Conservation (phyloP, 2,329 filamentous ascomycete genomes). For the Ceratocystis ficicola region DNA sequence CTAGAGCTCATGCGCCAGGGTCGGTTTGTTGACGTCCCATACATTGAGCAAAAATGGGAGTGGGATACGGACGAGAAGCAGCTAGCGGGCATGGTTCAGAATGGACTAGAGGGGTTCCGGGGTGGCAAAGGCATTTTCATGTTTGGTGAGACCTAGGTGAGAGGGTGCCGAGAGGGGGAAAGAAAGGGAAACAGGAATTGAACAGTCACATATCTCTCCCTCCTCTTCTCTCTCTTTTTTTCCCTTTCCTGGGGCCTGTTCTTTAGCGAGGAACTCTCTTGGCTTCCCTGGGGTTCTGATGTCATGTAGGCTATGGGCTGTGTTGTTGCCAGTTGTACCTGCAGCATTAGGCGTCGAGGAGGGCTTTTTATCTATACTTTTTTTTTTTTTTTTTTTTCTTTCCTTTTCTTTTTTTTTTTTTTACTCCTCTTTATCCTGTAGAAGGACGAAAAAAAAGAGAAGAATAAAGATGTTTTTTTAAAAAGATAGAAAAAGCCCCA, state of each 20-base stretch:
- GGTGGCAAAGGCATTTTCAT: conserved; percentile 84
- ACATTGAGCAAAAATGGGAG: conserved; percentile 71
- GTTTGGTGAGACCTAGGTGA: conserved; percentile 48
- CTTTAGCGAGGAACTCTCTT: not conserved
- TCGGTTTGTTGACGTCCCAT: conserved; percentile 70
- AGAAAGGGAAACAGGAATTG: too few relatives aligned
- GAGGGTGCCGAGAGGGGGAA: too few relatives aligned
- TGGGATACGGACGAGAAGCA: conserved; percentile 62
- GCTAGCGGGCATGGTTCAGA: conserved; percentile 63
- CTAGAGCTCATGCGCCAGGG: conserved; percentile 61
- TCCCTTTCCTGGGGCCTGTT: not conserved
- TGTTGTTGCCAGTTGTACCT: conserved; percentile 17
- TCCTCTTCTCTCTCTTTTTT: not conserved
- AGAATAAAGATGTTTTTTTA: not conserved
- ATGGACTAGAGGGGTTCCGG: conserved; percentile 71
- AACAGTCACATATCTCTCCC: too few relatives aligned
- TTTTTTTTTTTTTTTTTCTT: not conserved
- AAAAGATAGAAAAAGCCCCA: not conserved
- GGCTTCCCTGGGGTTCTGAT: not conserved
- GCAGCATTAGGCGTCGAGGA: conserved; percentile 1
- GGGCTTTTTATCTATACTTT: not conserved
- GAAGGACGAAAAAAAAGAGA: too few relatives aligned
- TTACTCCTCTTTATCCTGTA: too few relatives aligned
- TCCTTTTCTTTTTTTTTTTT: not conserved
- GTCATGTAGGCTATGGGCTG: not conserved